phyloP scores from a whole-genome alignment of 768 basidiomycete species.

The Lentinula sp. region DNA sequence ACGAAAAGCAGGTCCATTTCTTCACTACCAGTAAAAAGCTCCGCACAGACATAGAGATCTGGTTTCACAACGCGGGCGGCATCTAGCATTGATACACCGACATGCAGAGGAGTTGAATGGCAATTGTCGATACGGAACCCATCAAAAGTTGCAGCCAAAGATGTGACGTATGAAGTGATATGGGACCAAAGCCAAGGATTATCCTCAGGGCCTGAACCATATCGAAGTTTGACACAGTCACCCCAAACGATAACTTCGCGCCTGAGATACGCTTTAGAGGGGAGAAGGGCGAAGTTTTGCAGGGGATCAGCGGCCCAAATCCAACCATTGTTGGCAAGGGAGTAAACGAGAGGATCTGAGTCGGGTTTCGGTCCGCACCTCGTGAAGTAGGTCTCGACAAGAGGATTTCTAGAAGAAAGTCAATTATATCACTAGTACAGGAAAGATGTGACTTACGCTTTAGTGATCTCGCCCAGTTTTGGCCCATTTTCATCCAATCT shows the following conservation, averaged over 20 bases:
- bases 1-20: slow-evolving; percentile 93
- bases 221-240: slow-evolving; percentile 97
- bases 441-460: slow-evolving; percentile 42
- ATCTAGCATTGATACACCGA: slow-evolving; percentile 95
- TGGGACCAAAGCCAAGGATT: slow-evolving; percentile 95
- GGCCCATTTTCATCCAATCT: slow-evolving; percentile 82
- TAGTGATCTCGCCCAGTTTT: slow-evolving; percentile 72
- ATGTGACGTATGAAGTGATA: slow-evolving; percentile 79
- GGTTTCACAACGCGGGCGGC: slow-evolving; percentile 84
- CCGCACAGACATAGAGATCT: slow-evolving; percentile 93
- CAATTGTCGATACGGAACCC: slow-evolving; percentile 99
- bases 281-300: slow-evolving; percentile 86
- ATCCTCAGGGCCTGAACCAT: slow-evolving; percentile 69
- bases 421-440: neutral
- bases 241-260: slow-evolving; percentile 97
- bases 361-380: slow-evolving; percentile 46
- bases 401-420: slow-evolving; percentile 51
- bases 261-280: slow-evolving; percentile 91
- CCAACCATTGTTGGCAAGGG: slow-evolving; percentile 98
- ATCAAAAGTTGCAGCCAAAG: slow-evolving; percentile 79
- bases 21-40: slow-evolving; percentile 94
- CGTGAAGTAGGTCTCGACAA: slow-evolving; percentile 93
- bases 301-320: slow-evolving; percentile 96
- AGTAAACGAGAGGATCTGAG: slow-evolving; percentile 53
- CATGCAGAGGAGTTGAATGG: slow-evolving; percentile 93